phyloP scores from a whole-genome alignment of 1,284 basidiomycete genomes.

The Rhodotorula glutinis region DNA sequence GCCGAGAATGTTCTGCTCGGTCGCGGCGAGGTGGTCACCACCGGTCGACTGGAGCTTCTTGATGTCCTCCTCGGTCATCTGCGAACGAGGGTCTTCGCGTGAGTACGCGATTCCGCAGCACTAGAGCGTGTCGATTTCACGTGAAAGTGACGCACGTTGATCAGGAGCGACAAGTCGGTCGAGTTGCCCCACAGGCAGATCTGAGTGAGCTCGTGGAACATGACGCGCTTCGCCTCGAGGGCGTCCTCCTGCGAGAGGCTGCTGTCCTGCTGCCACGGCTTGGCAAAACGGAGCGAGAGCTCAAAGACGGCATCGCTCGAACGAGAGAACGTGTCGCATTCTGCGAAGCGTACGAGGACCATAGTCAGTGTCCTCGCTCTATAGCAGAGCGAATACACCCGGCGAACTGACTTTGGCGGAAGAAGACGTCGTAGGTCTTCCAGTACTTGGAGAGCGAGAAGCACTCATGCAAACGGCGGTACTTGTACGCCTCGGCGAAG shows the following conservation, averaged over 20 bases:
- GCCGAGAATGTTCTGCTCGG: constrained; percentile 89
- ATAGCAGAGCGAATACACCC: not conserved
- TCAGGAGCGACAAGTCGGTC: constrained; percentile 92
- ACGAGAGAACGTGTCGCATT: constrained; percentile 92
- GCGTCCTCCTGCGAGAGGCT: constrained; percentile 59
- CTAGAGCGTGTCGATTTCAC: too few relatives aligned
- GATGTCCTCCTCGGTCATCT: constrained; percentile 97
- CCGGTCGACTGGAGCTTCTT: constrained; percentile 96
- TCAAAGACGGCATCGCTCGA: constrained; percentile 92
- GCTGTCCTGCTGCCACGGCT: constrained; percentile 66
- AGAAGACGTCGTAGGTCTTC: constrained; percentile 79
- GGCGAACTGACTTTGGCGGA: constrained; percentile 67
- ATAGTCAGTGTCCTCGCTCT: constrained; percentile 22
- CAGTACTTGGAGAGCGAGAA: constrained; percentile 91
- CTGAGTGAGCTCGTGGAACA: constrained; percentile 93
- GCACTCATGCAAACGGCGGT: constrained; percentile 69
- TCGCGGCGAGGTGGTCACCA: constrained; percentile 88
- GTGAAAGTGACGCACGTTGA: constrained; percentile 57
- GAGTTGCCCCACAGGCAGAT: constrained; percentile 80
- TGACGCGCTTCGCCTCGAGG: constrained; percentile 72
- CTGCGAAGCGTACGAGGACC: constrained; percentile 39
- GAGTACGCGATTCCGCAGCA: not conserved
- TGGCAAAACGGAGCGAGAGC: constrained; percentile 85
- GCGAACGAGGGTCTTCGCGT: not conserved
- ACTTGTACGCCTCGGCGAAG: constrained; percentile 70